Evolutionary conservation across 2,329 filamentous ascomycete genomes (phyloP), one percentile per base, ranked within the genome.

Genomic region (Microdochium paspali): DNA sequence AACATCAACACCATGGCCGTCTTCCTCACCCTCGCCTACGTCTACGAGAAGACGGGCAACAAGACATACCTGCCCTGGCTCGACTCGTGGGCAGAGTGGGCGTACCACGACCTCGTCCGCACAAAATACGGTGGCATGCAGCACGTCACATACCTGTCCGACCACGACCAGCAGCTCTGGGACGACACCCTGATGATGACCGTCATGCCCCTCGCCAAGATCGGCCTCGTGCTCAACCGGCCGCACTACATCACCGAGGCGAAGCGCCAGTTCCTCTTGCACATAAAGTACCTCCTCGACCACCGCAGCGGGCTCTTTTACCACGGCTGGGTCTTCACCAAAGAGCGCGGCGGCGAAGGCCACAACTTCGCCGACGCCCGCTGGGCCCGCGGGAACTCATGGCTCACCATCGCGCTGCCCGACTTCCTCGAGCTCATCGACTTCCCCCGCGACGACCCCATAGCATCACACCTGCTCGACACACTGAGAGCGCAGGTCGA

Each of bases 181-280:
- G 87, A 90, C 55, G 87, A 91, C 61, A 91, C 87, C 5, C 72
- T 91, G 42, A 90, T 91, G 86, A 91, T 91, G 87, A 90, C 85
- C 1, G 86, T 89, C 5, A 68, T 90, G 65, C 87, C 87, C 1
- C 71, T 90, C 18, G 85, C 85, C 18, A 90, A 90, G 68, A 90
- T 90, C 51, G 87, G 87, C 1, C 74, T 82, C 48, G 69, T 89
- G 3, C 73, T 91, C 2, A 71, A 77, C 51, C 71, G 85, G 1
- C 83, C 84, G 0, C 76, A 85, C 54, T 91, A 91, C 60, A 71
- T 90, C 24, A 83, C 80, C 39, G 87, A 91, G 65, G 86, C 85
- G 10, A 88, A 88, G 67, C 72, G 77, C 7, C 87, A 90, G 63
- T 89, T 90, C 59, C 70, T 90, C 40, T 66, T 89, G 13, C 87